Percentiles rank a stretch among this genome's conserved stretches.
phyloP scores from a whole-genome alignment of 148 eudicot genomes.

The Vaccinium macrocarpon region DNA sequence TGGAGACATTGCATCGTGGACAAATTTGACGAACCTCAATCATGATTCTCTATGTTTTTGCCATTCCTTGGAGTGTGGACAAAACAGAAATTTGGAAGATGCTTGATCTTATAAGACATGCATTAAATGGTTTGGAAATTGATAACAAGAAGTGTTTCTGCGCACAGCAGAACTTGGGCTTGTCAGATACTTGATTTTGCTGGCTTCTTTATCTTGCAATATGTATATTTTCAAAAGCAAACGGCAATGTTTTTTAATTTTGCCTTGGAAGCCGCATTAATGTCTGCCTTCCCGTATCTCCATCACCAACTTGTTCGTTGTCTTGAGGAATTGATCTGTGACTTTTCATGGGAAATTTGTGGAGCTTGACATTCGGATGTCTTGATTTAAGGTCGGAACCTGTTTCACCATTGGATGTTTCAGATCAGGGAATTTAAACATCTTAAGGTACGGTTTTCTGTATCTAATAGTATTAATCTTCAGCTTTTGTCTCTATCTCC shows the following conservation, averaged over 20 bases:
- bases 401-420: constrained; percentile 6
- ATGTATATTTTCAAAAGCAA: constrained; percentile 8
- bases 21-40: neutral
- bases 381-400: neutral
- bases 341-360: neutral
- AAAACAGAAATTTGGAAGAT: constrained; percentile 4
- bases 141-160: neutral
- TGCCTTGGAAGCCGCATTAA: neutral
- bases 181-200: constrained; percentile 4
- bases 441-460: constrained; percentile 18
- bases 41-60: neutral
- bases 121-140: neutral
- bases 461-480: neutral
- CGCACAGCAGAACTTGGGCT: neutral
- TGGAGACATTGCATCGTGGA: constrained; percentile 3
- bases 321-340: constrained; percentile 4
- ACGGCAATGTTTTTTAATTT: neutral
- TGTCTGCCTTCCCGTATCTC: constrained; percentile 5
- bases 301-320: constrained; percentile 8
- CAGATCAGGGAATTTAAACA: constrained; percentile 8
- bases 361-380: constrained; percentile 6
- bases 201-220: neutral
- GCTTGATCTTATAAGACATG: neutral
- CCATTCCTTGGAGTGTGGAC: constrained; percentile 3
- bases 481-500: neutral